Evolutionary conservation across 2,329 filamentous ascomycete species (phyloP).

Genomic region (Pestalotiopsis sp.): DNA sequence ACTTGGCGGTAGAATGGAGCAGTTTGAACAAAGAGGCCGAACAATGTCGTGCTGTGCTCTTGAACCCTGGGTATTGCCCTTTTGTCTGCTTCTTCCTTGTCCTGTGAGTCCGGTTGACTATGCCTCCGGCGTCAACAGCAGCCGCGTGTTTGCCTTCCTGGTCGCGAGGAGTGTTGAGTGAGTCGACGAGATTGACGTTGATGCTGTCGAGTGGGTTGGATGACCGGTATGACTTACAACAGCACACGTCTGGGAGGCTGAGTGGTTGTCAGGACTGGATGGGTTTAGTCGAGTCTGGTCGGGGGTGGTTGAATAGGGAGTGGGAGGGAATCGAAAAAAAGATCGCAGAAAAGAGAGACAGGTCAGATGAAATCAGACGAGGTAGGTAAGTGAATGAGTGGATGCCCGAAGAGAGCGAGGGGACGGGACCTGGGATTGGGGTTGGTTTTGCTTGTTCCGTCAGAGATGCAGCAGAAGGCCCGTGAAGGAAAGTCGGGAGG

Average conservation of each 20-base stretch:
- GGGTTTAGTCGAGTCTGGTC: not conserved
- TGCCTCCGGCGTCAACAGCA: not conserved
- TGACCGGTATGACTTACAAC: not conserved
- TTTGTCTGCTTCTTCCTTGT: constrained; percentile 1
- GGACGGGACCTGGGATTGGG: constrained; percentile 6
- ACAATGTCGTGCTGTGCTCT: not conserved
- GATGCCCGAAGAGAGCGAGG: constrained; percentile 13
- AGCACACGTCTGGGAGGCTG: not conserved
- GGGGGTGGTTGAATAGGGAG: not conserved
- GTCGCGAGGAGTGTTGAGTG: not conserved
- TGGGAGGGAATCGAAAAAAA: constrained; percentile 13
- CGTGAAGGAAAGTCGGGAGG: constrained; percentile 5
- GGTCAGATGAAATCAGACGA: constrained; percentile 17
- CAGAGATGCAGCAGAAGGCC: not conserved
- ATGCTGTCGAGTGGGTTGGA: not conserved
- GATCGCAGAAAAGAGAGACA: constrained; percentile 14
- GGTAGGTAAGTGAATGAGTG: constrained; percentile 16
- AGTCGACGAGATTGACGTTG: not conserved
- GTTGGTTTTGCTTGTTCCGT: constrained; percentile 12
- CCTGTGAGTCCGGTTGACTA: not conserved
- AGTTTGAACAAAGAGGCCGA: not conserved
- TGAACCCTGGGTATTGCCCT: not conserved
- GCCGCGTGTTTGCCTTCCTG: not conserved
- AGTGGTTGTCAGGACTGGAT: not conserved
- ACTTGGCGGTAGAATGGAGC: not conserved